Conservation (phyloP, 352 stramenopile species). For the Phytophthora pini region DNA sequence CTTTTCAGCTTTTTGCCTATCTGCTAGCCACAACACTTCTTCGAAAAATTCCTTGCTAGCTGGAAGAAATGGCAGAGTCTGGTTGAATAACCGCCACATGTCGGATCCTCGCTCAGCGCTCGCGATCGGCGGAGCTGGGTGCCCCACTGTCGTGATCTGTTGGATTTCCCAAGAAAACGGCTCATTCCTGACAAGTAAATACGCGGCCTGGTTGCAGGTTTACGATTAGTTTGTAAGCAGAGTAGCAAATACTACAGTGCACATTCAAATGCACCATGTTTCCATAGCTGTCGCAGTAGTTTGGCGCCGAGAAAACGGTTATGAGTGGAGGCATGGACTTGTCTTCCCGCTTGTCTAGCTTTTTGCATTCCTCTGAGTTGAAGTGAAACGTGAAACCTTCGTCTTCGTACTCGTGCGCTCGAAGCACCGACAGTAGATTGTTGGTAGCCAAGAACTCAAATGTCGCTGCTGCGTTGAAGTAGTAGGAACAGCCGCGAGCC, state of each 20-base stretch:
- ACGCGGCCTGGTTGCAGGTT: slow-evolving; percentile 46
- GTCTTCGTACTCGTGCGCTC: slow-evolving; percentile 86
- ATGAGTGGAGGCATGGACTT: slow-evolving; percentile 81
- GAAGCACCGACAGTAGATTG: slow-evolving; percentile 70
- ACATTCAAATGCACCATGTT: slow-evolving; percentile 56
- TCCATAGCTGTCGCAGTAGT: slow-evolving; percentile 93
- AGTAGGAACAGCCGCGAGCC: slow-evolving; percentile 83
- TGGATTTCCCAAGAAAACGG: slow-evolving; percentile 63
- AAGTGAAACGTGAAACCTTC: slow-evolving; percentile 76
- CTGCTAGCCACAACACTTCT: slow-evolving; percentile 61
- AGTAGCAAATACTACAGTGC: not conserved
- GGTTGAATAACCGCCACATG: slow-evolving; percentile 77
- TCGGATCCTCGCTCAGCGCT: slow-evolving; percentile 58
- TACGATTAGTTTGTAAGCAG: not conserved
- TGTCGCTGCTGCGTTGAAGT: slow-evolving; percentile 86
- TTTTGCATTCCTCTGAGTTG: slow-evolving; percentile 42
- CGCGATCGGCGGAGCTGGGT: slow-evolving; percentile 63
- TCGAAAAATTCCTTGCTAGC: slow-evolving; percentile 88
- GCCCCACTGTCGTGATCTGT: slow-evolving; percentile 51
- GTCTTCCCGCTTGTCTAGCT: slow-evolving; percentile 54
- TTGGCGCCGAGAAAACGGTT: slow-evolving; percentile 95
- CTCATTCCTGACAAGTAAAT: slow-evolving; percentile 54
- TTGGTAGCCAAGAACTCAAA: slow-evolving; percentile 80
- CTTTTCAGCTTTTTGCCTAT: slow-evolving; percentile 17
- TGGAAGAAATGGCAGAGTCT: slow-evolving; percentile 81